Percentiles rank a stretch among this genome's conserved stretches.
These are phyloP conservation scores for Striga hermonthica DNA, from an alignment of 305 asterid genomes.

Conservation along the genomic window DNA sequence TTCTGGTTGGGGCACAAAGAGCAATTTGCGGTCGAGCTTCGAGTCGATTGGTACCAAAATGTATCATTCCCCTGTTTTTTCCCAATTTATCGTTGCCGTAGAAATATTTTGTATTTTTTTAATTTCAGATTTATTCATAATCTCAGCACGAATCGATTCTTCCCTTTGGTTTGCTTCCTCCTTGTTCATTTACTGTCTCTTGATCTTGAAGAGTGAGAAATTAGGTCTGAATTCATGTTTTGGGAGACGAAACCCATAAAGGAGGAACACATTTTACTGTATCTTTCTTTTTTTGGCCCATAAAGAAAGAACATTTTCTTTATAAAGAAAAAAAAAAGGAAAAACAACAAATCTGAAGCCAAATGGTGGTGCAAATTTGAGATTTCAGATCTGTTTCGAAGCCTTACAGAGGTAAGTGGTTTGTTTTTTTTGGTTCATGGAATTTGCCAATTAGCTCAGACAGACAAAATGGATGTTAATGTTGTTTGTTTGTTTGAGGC, in stretches of 20 bases:
- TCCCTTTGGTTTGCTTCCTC: not conserved
- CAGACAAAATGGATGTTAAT: no score
- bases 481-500: not conserved
- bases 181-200: no score
- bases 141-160: constrained; percentile 6
- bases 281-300: no score
- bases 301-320: no score
- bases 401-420: constrained; percentile 33
- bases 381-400: constrained; percentile 23
- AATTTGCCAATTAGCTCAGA: no score
- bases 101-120: not conserved
- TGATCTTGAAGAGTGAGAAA: no score
- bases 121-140: constrained; percentile 18
- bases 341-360: not conserved
- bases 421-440: not conserved
- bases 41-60: no score
- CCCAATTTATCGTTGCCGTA: not conserved
- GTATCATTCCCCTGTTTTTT: not conserved
- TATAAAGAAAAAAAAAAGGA: no score
- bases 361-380: not conserved
- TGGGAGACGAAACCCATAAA: no score
- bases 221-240: no score
- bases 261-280: no score
- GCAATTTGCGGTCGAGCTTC: constrained; percentile 26
- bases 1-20: constrained; percentile 1